Conservation (phyloP, 1,284 basidiomycete species). For the Austroboletus novae-zelandiae region DNA sequence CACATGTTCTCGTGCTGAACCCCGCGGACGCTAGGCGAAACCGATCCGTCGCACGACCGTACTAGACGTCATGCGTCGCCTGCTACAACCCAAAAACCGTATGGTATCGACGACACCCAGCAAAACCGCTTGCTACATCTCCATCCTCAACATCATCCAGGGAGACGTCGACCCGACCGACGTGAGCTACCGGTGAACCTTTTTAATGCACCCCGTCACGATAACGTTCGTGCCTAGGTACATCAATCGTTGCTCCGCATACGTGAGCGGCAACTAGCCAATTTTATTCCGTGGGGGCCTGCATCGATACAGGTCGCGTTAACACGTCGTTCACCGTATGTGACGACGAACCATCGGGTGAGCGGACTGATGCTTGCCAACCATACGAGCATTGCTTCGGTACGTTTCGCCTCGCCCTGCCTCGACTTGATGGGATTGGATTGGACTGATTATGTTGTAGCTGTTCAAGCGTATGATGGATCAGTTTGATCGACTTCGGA, state of each 20-base stretch:
- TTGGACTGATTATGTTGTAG: conserved; percentile 39
- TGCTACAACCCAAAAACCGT: conserved; percentile 97
- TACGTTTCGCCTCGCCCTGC: conserved; percentile 37
- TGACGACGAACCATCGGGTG: conserved; percentile 87
- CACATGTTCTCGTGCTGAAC: background rate
- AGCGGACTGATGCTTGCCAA: conserved; percentile 99
- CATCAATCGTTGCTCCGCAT: conserved; percentile 98
- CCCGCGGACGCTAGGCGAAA: conserved; percentile 58
- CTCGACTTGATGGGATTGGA: background rate
- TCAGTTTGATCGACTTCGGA: conserved; percentile 88
- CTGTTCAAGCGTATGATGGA: conserved; percentile 95
- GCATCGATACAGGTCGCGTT: conserved; percentile 98
- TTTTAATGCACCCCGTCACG: background rate
- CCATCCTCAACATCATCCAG: conserved; percentile 97
- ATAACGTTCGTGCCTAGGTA: conserved; percentile 50
- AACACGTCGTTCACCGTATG: conserved; percentile 88
- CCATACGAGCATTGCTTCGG: conserved; percentile 95
- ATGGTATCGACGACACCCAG: conserved; percentile 96
- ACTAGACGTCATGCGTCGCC: conserved; percentile 96
- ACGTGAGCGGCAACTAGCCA: conserved; percentile 93
- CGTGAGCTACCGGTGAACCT: conserved; percentile 44
- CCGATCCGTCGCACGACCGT: conserved; percentile 92
- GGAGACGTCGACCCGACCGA: conserved; percentile 98
- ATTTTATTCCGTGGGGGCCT: conserved; percentile 99
- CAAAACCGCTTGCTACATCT: conserved; percentile 94